Percentiles rank a stretch among this genome's conserved stretches.
phyloP scores from a whole-genome alignment of 805 yeast genomes.

The Cyberlindnera saturnus region DNA sequence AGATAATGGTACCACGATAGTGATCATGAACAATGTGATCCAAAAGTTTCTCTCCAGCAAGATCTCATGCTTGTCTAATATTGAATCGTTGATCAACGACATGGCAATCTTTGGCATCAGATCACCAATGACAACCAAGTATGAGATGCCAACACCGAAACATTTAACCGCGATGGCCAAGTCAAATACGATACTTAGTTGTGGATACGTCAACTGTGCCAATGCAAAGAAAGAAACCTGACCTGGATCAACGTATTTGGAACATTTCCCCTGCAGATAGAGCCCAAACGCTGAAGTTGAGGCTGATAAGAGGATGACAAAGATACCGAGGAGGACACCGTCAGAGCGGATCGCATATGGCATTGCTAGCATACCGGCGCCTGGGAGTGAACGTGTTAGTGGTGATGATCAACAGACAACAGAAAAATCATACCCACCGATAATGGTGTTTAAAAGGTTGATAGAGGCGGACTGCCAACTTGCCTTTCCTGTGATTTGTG shows the following conservation, averaged over 20 bases:
- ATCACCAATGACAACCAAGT: slow-evolving; percentile 66
- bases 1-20: slow-evolving; percentile 46
- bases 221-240: slow-evolving; percentile 63
- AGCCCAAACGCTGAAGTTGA: slow-evolving; percentile 63
- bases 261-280: slow-evolving; percentile 52
- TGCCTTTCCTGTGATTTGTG: slow-evolving; percentile 22
- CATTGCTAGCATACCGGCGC: slow-evolving; percentile 68
- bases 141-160: slow-evolving; percentile 65
- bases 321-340: slow-evolving; percentile 54
- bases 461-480: slow-evolving; percentile 44
- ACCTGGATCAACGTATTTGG: slow-evolving; percentile 44
- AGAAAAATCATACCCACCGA: slow-evolving; percentile 25
- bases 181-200: slow-evolving; percentile 55
- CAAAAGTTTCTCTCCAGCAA: slow-evolving; percentile 46
- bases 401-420: neutral
- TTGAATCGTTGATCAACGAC: slow-evolving; percentile 19
- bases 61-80: slow-evolving; percentile 14
- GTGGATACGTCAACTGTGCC: slow-evolving; percentile 55
- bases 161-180: slow-evolving; percentile 66
- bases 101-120: slow-evolving; percentile 55
- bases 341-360: slow-evolving; percentile 66
- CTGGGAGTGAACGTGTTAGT: slow-evolving; percentile 13
- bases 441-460: slow-evolving; percentile 49
- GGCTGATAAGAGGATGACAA: slow-evolving; percentile 58
- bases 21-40: slow-evolving; percentile 51